Conservation (phyloP, 306 rosid genomes). For the Vicia faba region DNA sequence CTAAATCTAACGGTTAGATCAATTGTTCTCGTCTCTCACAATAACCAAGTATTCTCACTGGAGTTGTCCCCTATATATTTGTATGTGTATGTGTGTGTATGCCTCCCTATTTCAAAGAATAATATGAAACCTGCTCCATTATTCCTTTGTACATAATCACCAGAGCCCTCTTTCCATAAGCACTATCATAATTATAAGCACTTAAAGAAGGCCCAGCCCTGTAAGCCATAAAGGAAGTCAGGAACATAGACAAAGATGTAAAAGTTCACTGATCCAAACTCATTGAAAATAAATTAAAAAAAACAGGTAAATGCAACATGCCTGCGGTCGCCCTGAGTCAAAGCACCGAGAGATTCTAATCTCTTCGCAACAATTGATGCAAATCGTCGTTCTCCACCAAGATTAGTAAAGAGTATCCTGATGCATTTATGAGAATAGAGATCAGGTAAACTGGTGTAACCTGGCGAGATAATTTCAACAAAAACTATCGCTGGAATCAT, state of each 20-base stretch:
- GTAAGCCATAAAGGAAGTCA: slow-evolving; percentile 47
- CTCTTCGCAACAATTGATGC: slow-evolving; percentile 99
- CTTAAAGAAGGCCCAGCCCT: slow-evolving; percentile 94
- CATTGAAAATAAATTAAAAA: slow-evolving; percentile 23
- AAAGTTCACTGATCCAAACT: slow-evolving; percentile 29
- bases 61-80: too few relatives aligned
- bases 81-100: background rate
- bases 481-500: slow-evolving; percentile 5
- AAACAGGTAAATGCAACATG: slow-evolving; percentile 45
- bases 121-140: slow-evolving; percentile 81
- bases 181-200: slow-evolving; percentile 95
- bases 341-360: slow-evolving; percentile 95
- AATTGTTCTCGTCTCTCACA: background rate
- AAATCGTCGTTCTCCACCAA: slow-evolving; percentile 97
- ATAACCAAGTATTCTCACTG: too few relatives aligned
- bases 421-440: slow-evolving; percentile 33
- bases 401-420: slow-evolving; percentile 93
- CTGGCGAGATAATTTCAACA: slow-evolving; percentile 14
- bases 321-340: slow-evolving; percentile 99
- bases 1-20: background rate
- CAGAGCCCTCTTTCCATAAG: slow-evolving; percentile 87
- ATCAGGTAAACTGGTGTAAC: slow-evolving; percentile 23
- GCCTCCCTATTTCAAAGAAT: slow-evolving; percentile 19
- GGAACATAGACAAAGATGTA: slow-evolving; percentile 36
- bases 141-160: slow-evolving; percentile 89